phyloP scores from a whole-genome alignment of 495 filamentous ascomycete species.

The Apodospora peruviana region DNA sequence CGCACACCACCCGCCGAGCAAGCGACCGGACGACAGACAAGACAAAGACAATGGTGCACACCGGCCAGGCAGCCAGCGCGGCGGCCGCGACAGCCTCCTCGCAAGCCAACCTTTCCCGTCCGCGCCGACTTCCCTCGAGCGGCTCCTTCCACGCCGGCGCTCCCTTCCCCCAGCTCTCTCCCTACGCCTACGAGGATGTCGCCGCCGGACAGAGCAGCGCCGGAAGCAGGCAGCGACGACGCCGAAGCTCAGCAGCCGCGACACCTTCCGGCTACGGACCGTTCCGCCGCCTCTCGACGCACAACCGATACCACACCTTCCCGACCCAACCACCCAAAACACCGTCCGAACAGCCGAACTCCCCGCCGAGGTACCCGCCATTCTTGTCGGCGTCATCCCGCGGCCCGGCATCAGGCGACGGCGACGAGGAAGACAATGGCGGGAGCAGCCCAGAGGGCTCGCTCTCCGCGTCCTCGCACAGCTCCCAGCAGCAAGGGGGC shows the following conservation, averaged over 20 bases:
- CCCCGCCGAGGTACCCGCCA: not conserved
- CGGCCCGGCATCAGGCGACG: not conserved
- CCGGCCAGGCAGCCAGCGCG: conserved; percentile 22
- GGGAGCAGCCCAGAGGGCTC: conserved; percentile 9
- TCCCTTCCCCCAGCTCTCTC: conserved; percentile 31
- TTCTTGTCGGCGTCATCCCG: not conserved
- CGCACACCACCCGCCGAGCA: too few species aligned
- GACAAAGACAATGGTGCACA: conserved; percentile 28
- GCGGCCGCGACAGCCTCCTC: conserved; percentile 18
- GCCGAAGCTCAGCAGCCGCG: conserved; percentile 11
- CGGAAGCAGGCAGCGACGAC: conserved; percentile 6
- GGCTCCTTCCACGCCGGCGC: conserved; percentile 47
- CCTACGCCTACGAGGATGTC: conserved; percentile 20
- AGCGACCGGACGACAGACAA: too few species aligned
- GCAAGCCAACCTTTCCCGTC: conserved; percentile 11
- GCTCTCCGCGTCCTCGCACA: not conserved
- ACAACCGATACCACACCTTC: conserved; percentile 85
- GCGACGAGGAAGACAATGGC: conserved; percentile 1
- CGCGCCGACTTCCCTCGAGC: conserved; percentile 20
- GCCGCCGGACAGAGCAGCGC: not conserved
- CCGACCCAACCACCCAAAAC: conserved; percentile 81
- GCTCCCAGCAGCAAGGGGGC: not conserved
- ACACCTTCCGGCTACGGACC: not conserved
- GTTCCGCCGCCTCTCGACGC: conserved; percentile 57
- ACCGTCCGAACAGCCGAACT: conserved; percentile 30